Base-by-base conservation (phyloP, 2,329 filamentous ascomycete species). In the Elsinoe fawcettii region DNA sequence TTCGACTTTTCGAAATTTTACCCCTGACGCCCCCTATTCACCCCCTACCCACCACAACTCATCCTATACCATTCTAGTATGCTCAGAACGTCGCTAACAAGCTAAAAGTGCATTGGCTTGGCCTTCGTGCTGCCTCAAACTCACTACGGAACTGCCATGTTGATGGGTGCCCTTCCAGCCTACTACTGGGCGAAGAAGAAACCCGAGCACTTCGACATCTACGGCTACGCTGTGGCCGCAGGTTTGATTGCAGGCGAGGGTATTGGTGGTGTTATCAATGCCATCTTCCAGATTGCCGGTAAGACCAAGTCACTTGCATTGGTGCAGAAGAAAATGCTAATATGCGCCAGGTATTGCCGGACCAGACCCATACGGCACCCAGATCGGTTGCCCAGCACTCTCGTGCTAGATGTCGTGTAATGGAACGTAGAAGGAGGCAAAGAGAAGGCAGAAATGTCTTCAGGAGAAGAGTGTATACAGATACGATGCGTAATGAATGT, bases 161-260 rank as follows among this genome's bases (percentile, higher is more conserved):
- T 78, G 51, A 76, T 83, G 22, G 82, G 82, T 11, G 75, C 81
- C 2, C 67, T 77, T 14, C 64, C 76, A 12, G 77, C 79, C 12
- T 75, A 72, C 55, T 56, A 77, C 60, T 85, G 82, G 82, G 73
- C 71, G 49, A 82, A 77, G 72, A 76, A 72, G 65, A 76, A 73
- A 62, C 72, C 78, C 7, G 71, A 71, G 55, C 72, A 68, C 46
- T 84, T 81, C 67, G 81, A 83, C 59, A 72, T 80, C 30, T 82
- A 80, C 63, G 79, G 78, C 11, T 85, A 82, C 63, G 80, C 80
- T 8, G 71, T 84, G 43, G 81, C 79, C 2, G 79, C 79, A 30
- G 82, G 82, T 47, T 72, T 83, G 61, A 84, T 84, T 66, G 81
- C 82, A 2, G 82, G 82, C 4, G 82, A 85, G 69, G 82, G 82